These are phyloP conservation scores for Candida methanosorbosa DNA, from an alignment of 805 yeast species.

Conservation along the genomic window DNA sequence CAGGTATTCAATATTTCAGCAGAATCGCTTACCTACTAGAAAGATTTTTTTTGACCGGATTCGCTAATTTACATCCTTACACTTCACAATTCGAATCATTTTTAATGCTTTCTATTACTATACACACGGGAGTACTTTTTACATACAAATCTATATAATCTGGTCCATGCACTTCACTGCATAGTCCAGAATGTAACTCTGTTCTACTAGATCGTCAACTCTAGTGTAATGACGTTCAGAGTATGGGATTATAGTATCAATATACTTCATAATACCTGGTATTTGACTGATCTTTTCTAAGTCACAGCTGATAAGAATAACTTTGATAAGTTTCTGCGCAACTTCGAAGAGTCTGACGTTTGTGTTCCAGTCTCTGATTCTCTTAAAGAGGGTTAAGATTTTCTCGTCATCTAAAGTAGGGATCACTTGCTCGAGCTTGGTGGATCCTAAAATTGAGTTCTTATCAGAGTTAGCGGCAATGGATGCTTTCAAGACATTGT, in stretches of 20 bases:
- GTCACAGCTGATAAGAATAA: slow-evolving; percentile 47
- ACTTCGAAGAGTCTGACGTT: slow-evolving; percentile 72
- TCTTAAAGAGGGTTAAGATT: slow-evolving; percentile 51
- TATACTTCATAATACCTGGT: slow-evolving; percentile 55
- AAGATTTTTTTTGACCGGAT: too few relatives aligned
- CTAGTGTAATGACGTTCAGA: slow-evolving; percentile 78
- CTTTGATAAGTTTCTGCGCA: slow-evolving; percentile 69
- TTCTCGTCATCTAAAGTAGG: slow-evolving; percentile 50
- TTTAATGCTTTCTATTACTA: background rate
- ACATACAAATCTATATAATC: slow-evolving; percentile 7
- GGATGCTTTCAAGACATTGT: slow-evolving; percentile 62
- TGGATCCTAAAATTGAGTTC: slow-evolving; percentile 45
- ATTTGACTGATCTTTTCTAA: slow-evolving; percentile 52
- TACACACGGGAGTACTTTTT: background rate
- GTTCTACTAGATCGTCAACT: slow-evolving; percentile 72
- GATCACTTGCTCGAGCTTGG: slow-evolving; percentile 56
- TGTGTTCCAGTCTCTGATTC: slow-evolving; percentile 92
- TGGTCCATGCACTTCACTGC: slow-evolving; percentile 71
- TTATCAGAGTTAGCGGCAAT: slow-evolving; percentile 41
- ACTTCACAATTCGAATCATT: too few relatives aligned
- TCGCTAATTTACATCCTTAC: too few relatives aligned
- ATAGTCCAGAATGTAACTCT: slow-evolving; percentile 79
- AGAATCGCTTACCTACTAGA: too few relatives aligned
- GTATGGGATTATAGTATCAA: slow-evolving; percentile 81
- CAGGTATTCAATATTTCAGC: too few relatives aligned